phyloP scores from a whole-genome alignment of 2,329 filamentous ascomycete species.

The Penicillium concentricum region DNA sequence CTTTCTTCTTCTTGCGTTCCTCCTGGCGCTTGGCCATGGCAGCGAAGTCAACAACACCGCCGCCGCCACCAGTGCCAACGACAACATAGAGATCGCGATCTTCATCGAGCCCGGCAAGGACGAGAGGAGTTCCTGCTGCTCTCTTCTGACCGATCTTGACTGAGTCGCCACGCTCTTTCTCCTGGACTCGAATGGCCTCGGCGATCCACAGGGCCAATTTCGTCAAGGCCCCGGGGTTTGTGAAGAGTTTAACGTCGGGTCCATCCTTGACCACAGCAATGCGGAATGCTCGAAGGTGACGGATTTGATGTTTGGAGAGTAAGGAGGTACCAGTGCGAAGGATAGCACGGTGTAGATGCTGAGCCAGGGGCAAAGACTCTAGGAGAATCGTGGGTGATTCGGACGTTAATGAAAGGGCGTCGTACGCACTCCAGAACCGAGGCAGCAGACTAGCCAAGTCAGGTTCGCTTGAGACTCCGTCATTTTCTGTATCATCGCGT shows the following conservation, averaged over 20 bases:
- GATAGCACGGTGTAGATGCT: slow-evolving; percentile 87
- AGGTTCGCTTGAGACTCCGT: slow-evolving; percentile 20
- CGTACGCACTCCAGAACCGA: slow-evolving; percentile 60
- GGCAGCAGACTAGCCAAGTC: slow-evolving; percentile 37
- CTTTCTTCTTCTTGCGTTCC: slow-evolving; percentile 62
- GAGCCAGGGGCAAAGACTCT: slow-evolving; percentile 75
- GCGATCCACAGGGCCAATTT: slow-evolving; percentile 93
- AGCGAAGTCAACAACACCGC: slow-evolving; percentile 66
- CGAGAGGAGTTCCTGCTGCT: slow-evolving; percentile 70
- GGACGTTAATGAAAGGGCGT: slow-evolving; percentile 51
- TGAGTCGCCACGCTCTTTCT: slow-evolving; percentile 74
- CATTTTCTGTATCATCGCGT: slow-evolving; percentile 18
- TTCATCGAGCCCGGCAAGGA: slow-evolving; percentile 87
- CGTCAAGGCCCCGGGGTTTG: slow-evolving; percentile 85
- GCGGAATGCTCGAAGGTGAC: slow-evolving; percentile 86
- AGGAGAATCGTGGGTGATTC: slow-evolving; percentile 58
- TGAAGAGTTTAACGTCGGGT: slow-evolving; percentile 86
- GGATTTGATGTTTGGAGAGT: slow-evolving; percentile 90
- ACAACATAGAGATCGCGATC: slow-evolving; percentile 84
- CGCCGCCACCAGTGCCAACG: slow-evolving; percentile 86
- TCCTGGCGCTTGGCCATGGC: slow-evolving; percentile 67
- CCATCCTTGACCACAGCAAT: slow-evolving; percentile 96
- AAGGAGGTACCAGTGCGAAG: slow-evolving; percentile 88
- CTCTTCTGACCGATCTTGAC: slow-evolving; percentile 47
- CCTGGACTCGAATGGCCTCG: slow-evolving; percentile 86